Percentiles rank a stretch among this genome's conserved stretches.
Conservation (phyloP, 2,329 filamentous ascomycete genomes). For the Metarhizium rileyi region DNA sequence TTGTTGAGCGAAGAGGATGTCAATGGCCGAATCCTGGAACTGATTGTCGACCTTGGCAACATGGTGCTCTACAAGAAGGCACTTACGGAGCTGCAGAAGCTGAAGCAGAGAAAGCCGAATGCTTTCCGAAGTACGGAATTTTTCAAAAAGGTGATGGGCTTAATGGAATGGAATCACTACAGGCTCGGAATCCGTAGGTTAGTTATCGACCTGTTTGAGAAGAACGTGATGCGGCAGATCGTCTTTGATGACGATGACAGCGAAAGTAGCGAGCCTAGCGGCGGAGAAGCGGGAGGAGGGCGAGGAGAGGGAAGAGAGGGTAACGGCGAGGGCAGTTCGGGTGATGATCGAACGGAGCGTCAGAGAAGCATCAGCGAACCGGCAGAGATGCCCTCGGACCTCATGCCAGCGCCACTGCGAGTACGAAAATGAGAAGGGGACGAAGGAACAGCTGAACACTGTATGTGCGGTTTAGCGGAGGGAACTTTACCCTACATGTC, state of each 20-base stretch:
- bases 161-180: slow-evolving; percentile 86
- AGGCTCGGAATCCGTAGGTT: slow-evolving; percentile 78
- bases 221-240: slow-evolving; percentile 72
- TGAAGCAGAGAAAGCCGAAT: slow-evolving; percentile 64
- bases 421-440: slow-evolving; percentile 17
- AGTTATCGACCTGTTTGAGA: slow-evolving; percentile 90
- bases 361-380: slow-evolving; percentile 45
- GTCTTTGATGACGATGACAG: slow-evolving; percentile 64
- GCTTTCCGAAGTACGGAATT: slow-evolving; percentile 68
- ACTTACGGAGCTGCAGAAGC: slow-evolving; percentile 67
- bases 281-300: slow-evolving; percentile 27
- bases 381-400: slow-evolving; percentile 21
- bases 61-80: slow-evolving; percentile 87
- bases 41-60: slow-evolving; percentile 83
- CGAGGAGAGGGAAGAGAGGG: too few relatives aligned
- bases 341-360: slow-evolving; percentile 46
- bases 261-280: slow-evolving; percentile 55
- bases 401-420: slow-evolving; percentile 25
- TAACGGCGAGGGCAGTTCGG: slow-evolving; percentile 39
- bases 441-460: neutral
- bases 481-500: neutral
- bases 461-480: neutral
- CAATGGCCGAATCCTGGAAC: slow-evolving; percentile 72
- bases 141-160: slow-evolving; percentile 74
- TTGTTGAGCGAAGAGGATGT: slow-evolving; percentile 51